These are phyloP conservation scores for Blepharisma stoltei DNA, from an alignment of 73 alveolate genomes.

Conservation along the genomic window DNA sequence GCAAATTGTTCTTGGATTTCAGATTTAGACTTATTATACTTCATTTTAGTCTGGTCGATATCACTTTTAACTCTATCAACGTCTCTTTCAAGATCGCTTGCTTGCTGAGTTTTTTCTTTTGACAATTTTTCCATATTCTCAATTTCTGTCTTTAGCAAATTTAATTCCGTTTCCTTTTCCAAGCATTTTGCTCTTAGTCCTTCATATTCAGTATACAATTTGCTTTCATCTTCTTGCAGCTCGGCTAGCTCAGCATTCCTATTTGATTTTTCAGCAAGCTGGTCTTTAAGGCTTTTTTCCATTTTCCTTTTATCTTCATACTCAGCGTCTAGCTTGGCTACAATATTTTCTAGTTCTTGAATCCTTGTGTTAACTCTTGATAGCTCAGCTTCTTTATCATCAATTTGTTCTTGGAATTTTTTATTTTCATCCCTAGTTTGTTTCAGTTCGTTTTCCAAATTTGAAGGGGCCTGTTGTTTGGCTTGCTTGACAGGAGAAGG, in stretches of 20 bases:
- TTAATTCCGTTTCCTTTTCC: neutral
- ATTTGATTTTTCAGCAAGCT: neutral
- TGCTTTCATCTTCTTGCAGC: slow-evolving; percentile 15
- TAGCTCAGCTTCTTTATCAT: neutral
- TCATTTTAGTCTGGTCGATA: neutral
- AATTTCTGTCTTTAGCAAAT: neutral
- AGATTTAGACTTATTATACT: neutral
- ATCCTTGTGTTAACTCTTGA: neutral
- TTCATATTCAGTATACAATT: neutral
- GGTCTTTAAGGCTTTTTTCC: neutral
- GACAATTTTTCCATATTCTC: slow-evolving; percentile 1
- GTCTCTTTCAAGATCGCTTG: neutral
- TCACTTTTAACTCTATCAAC: neutral
- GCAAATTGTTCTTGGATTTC: slow-evolving; percentile 6
- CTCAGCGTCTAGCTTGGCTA: neutral
- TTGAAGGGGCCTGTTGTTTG: neutral
- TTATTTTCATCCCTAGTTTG: slow-evolving; percentile 4
- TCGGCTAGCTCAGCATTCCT: neutral
- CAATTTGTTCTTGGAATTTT: slow-evolving; percentile 1
- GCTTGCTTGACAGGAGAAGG: neutral
- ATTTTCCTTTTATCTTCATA: slow-evolving; percentile 5
- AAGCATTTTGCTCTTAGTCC: neutral
- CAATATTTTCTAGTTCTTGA: neutral
- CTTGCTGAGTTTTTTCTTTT: neutral
- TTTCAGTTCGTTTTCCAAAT: neutral